Evolutionary conservation across 768 basidiomycete species (phyloP).

Genomic region (Suillus subluteus): DNA sequence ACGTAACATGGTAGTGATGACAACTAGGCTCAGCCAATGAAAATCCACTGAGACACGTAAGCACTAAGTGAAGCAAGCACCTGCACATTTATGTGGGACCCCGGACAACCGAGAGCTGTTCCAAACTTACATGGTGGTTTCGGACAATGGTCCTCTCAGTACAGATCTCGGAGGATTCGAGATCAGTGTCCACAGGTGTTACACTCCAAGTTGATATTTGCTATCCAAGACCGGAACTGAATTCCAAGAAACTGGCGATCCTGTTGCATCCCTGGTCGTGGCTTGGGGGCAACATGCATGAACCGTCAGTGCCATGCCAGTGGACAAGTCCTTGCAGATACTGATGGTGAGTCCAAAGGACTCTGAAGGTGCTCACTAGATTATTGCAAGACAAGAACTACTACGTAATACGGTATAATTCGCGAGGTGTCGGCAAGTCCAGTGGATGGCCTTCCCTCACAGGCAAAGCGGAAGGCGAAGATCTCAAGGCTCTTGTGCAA

Average conservation of each 20-base stretch:
- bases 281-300: conserved; percentile 76
- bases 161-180: conserved; percentile 13
- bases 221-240: conserved; percentile 25
- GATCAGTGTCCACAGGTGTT: conserved; percentile 41
- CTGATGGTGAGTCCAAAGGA: conserved; percentile 14
- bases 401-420: conserved; percentile 73
- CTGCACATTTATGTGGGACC: not conserved
- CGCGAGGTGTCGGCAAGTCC: conserved; percentile 76
- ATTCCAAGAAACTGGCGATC: conserved; percentile 56
- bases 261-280: conserved; percentile 87
- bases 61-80: too few relatives aligned
- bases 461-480: conserved; percentile 69
- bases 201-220: conserved; percentile 46
- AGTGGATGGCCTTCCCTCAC: conserved; percentile 76
- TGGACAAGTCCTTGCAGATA: not conserved
- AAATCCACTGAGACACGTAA: too few relatives aligned
- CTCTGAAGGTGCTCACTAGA: conserved; percentile 48
- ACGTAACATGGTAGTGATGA: too few relatives aligned
- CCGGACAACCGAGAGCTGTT: not conserved
- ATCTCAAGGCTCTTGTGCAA: conserved; percentile 63
- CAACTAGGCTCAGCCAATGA: too few relatives aligned
- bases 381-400: conserved; percentile 50
- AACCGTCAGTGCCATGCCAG: conserved; percentile 58
- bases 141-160: conserved; percentile 3
- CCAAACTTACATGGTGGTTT: not conserved